Base-by-base conservation (phyloP, 805 yeast species). In the Lipomyces lipofer region DNA sequence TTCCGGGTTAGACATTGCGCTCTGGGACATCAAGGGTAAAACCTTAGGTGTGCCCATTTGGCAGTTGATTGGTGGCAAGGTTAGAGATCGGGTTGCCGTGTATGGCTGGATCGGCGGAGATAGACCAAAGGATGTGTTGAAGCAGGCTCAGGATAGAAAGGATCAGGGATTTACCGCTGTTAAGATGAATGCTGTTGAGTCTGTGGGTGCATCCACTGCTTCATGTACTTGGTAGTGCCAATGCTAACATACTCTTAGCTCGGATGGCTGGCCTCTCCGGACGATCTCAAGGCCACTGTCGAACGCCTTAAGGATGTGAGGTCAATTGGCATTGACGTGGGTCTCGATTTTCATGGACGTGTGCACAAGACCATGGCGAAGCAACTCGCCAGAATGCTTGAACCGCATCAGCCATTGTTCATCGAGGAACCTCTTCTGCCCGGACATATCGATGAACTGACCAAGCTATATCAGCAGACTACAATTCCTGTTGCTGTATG, bases 41-140 rank as follows among this genome's bases (percentile, higher is more conserved):
- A 35, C 56, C 12, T 65, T 66, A 15, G 66, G 66, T 10, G 67
- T 66, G 8, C 69, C 69, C 1, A 59, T 66, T n/a, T 66, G 52
- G 48, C 64, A 65, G 44, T 51, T 66, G 28, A 49, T 66, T 7
- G 69, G 69, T 19, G 69, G 69, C 15, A 60, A 54, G 40, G 67
- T 66, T 7, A 56, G 69, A 30, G 69, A 66, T 19, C 47, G 58
- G 21, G 61, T 66, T 15, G 49, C 51, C 4, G 69, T 66, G 2
- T 66, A 66, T 47, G 66, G 68, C 4, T 66, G 69, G 69, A 66
- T 66, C 51, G 69, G 69, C 17, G 69, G 69, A 13, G 65, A 62
- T 50, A 52, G 59, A 32, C 65, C 65, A 3, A 19, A 55, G 1
- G 60, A 63, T 51, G 69, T 66, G 15, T 54, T 49, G 15, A 52